Base-by-base conservation (phyloP, 2,329 filamentous ascomycete species). In the Xylariales sp. region DNA sequence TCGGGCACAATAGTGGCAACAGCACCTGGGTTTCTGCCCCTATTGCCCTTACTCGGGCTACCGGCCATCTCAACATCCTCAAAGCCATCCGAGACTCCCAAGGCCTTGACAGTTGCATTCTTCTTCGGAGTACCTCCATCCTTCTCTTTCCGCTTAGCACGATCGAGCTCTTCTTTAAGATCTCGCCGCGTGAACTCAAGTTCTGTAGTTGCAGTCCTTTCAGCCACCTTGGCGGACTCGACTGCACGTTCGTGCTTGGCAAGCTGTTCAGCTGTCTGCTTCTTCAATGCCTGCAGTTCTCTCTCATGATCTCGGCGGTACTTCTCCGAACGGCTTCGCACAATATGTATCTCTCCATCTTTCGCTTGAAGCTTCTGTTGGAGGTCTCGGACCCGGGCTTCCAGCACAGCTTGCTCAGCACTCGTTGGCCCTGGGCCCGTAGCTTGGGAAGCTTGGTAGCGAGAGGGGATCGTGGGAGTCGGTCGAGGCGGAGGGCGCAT, bases 151-250 rank as follows among this genome's bases (percentile, higher is more conserved):
- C 76, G 59, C 49, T 66, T 72, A 39, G 62, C 69, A 50, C 60
- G 71, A 19, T 51, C 51, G 5, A 59, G 51, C 59, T 73, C 81
- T 50, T 88, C 83, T 28, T 72, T 74, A 51, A 87, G 64, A 54
- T 91, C 86, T 48, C 85, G 78, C 54, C 82, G 78, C 20, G 85
- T 68, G 56, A 93, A 93, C 48, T 83, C 74, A 45, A 84, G 75
- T 58, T 88, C 83, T 1, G 82, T 88, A 42, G 78, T 70, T 37
- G 78, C 76, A 45, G 73, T 78, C 51, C 82, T 78, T 45, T 83
- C 73, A 15, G 85, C 80, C 9, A 78, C 78, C 21, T 76, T 68
- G n/a, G 81, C 76, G 5, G 71, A 73, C 48, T 88, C 82, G 4
- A 84, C 68, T 8, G 81, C 74, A 8, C 74, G 73, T 46, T 84